Base-by-base conservation (phyloP, 805 yeast species). In the Pichia membranifaciens region DNA sequence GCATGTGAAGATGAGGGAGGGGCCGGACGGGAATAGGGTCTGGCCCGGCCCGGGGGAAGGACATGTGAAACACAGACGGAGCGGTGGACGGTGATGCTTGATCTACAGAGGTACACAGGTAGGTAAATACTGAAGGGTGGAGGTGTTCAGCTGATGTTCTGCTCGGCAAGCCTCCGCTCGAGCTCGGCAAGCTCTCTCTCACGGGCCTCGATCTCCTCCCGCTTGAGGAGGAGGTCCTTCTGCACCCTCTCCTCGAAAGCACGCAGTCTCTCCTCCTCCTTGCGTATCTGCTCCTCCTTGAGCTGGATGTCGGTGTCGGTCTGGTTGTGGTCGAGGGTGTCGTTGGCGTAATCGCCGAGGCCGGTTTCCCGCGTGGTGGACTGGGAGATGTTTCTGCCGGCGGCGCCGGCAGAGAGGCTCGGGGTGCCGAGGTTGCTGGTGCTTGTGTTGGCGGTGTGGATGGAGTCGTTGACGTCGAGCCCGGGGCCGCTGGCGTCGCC, bases 161-260 rank as follows among this genome's bases (percentile, higher is more conserved):
- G 60, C 40, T 59, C 60, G 18, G 62, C 65, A 16, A 65, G 53
- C 51, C 67, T 57, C 60, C 82, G 55, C 47, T 64, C 96, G 55
- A 88, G 84, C 54, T 84, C 91, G 58, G 80, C 81, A 61, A 88
- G 75, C 65, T 89, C 96, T 58, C 80, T 78, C 66, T 89, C 97
- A 61, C 96, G 79, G 55, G 82, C 85, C 62, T 85, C 74, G 51
- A 89, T 76, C 66, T 89, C 96, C 59, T 82, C 81, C 57, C 93
- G 76, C 72, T 89, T 87, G 63, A 75, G 74, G 61, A 84, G 72
- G 62, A 89, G 73, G 65, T 88, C 96, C 61, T 83, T 86, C 68
- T 89, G 96, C 22, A 89, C 95, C 57, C 93, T 75, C 66, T 83
- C 88, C 68, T 89, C 96, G 63, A 86, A 87, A 38, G 87, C 85